phyloP scores from a whole-genome alignment of 345 rosid genomes.

The Mangifera indica region DNA sequence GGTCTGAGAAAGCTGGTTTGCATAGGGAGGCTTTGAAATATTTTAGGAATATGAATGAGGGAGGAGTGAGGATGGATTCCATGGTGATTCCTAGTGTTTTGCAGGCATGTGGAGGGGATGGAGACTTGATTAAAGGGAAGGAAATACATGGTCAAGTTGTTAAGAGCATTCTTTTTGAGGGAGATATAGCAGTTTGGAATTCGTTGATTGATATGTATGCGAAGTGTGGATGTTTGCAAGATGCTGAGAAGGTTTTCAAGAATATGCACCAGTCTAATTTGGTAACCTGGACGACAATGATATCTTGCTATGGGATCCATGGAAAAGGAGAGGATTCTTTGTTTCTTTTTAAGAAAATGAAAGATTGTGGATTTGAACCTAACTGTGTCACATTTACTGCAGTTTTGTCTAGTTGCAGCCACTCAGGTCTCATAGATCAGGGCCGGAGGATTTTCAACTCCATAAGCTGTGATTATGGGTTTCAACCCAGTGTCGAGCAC shows the following conservation, averaged over 20 bases:
- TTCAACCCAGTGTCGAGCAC: constrained; percentile 10
- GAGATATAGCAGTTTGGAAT: constrained; percentile 24
- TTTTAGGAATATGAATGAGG: constrained; percentile 16
- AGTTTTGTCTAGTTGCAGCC: constrained; percentile 28
- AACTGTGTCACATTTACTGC: constrained; percentile 27
- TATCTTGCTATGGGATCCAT: constrained; percentile 28
- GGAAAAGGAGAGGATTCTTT: constrained; percentile 22
- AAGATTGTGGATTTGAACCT: constrained; percentile 19
- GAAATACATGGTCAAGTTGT: constrained; percentile 25
- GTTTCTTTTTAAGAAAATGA: constrained; percentile 17
- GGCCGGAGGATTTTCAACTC: constrained; percentile 22
- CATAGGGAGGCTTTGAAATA: constrained; percentile 19
- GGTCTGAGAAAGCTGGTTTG: constrained; percentile 25
- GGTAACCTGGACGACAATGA: constrained; percentile 25
- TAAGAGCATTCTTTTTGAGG: constrained; percentile 5
- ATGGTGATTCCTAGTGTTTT: constrained; percentile 17
- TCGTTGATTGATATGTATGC: constrained; percentile 80
- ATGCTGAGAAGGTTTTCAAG: constrained; percentile 23
- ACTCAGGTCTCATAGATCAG: constrained; percentile 27
- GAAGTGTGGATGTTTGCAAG: constrained; percentile 47
- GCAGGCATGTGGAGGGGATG: constrained; percentile 25
- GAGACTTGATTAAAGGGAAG: constrained; percentile 26
- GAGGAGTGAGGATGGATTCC: constrained; percentile 18
- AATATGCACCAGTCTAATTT: constrained; percentile 17
- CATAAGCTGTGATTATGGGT: constrained; percentile 2